A percentile compares a stretch with the other conserved stretches of the same genome.
These are phyloP conservation scores for Malassezia slooffiae DNA, from an alignment of 1,284 basidiomycete genomes.

Conservation along the genomic window DNA sequence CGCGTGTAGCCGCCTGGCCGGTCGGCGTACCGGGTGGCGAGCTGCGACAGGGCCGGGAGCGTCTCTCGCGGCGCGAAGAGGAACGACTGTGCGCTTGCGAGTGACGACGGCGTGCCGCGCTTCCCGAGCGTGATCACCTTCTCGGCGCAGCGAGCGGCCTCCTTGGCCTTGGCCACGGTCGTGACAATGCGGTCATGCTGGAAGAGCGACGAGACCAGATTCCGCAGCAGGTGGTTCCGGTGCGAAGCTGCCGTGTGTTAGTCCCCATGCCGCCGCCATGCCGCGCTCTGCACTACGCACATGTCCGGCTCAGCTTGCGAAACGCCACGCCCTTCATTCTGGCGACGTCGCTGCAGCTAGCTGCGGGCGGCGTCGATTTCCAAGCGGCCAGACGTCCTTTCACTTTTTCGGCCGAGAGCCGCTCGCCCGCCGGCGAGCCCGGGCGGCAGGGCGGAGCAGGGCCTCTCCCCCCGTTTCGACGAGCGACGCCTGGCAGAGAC, in stretches of 20 bases:
- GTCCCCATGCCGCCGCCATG: no score
- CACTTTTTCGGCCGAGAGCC: constrained; percentile 7
- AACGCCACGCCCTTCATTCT: constrained; percentile 44
- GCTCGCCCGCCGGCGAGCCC: not conserved
- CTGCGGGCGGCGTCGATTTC: not conserved
- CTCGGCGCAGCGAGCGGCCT: constrained; percentile 79
- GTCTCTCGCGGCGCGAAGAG: constrained; percentile 47
- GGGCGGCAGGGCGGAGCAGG: not conserved
- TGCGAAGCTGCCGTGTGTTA: constrained; percentile 10
- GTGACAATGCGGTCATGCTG: constrained; percentile 95
- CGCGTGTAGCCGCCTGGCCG: constrained; percentile 92
- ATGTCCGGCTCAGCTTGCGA: constrained; percentile 37
- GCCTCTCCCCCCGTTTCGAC: not conserved
- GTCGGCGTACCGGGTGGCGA: constrained; percentile 68
- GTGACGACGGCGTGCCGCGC: constrained; percentile 21
- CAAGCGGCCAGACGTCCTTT: constrained; percentile 1
- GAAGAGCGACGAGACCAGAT: constrained; percentile 85
- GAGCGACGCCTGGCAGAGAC: no score
- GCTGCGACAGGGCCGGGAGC: constrained; percentile 67
- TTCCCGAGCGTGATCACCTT: constrained; percentile 56
- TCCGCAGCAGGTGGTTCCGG: constrained; percentile 46
- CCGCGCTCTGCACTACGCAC: constrained; percentile 23
- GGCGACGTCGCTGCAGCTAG: not conserved
- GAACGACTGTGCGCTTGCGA: constrained; percentile 29
- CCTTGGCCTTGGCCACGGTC: constrained; percentile 88